A percentile compares a stretch with the other conserved stretches of the same genome.
phyloP scores from a whole-genome alignment of 78 protist genomes.

The Pigoraptor vietnamica region DNA sequence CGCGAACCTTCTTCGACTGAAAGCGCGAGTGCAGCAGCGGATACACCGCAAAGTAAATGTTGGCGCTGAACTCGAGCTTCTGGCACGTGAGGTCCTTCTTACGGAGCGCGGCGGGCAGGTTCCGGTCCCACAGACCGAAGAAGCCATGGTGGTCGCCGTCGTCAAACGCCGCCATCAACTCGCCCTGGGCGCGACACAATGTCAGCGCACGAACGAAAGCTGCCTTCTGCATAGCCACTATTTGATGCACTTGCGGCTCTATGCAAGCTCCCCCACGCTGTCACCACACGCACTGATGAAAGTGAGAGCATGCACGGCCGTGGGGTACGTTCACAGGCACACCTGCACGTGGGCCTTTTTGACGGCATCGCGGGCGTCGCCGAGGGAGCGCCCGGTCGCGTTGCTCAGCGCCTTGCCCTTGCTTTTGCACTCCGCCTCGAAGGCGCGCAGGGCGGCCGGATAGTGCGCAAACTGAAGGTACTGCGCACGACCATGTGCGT shows the following conservation, averaged over 20 bases:
- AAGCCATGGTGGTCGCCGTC: neutral
- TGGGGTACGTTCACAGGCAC: neutral
- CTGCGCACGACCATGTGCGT: neutral
- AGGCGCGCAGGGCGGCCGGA: neutral
- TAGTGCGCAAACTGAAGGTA: neutral
- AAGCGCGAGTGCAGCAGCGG: neutral
- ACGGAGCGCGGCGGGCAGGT: neutral
- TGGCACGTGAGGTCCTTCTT: neutral
- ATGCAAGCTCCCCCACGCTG: neutral
- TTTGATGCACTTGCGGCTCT: neutral
- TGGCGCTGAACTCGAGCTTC: neutral
- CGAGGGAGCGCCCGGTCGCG: neutral
- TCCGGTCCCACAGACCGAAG: neutral
- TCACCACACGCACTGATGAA: neutral
- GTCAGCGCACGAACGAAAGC: neutral
- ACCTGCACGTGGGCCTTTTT: neutral
- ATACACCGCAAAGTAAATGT: neutral
- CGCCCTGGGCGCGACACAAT: neutral
- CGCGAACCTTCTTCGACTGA: neutral
- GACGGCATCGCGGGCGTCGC: neutral
- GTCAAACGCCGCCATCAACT: neutral
- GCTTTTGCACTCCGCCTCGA: neutral
- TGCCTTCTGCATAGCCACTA: no score
- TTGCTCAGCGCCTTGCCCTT: neutral
- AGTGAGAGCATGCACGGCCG: no score